Evolutionary conservation across 2,329 filamentous ascomycete genomes (phyloP).

Genomic region (Knufia petricola): DNA sequence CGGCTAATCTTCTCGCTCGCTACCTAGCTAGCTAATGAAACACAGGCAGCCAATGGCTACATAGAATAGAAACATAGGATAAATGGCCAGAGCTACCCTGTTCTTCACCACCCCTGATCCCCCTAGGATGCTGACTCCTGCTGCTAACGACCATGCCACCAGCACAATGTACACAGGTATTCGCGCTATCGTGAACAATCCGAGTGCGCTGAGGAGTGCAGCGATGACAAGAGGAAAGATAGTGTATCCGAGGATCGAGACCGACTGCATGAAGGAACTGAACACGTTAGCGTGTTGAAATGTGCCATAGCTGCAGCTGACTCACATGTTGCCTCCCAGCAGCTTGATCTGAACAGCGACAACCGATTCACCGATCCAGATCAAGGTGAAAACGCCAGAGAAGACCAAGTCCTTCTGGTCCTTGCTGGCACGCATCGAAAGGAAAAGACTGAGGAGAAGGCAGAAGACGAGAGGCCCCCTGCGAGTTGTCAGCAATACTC

Average conservation of each 20-base stretch:
- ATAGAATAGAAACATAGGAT: constrained; percentile 92
- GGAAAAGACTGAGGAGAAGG: constrained; percentile 71
- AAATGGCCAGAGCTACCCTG: constrained; percentile 84
- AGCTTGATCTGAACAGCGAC: constrained; percentile 98
- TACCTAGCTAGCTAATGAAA: constrained; percentile 81
- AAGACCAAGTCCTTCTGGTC: constrained; percentile 85
- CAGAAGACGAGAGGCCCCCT: constrained; percentile 93
- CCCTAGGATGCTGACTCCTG: constrained; percentile 88
- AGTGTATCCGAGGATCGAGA: constrained; percentile 97
- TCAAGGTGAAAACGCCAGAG: constrained; percentile 88
- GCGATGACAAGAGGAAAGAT: constrained; percentile 95
- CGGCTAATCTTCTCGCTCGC: not conserved
- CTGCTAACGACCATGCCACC: constrained; percentile 85
- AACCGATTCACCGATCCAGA: constrained; percentile 93
- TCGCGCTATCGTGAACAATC: constrained; percentile 67
- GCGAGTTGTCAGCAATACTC: constrained; percentile 9
- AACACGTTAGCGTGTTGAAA: constrained; percentile 4
- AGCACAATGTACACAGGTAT: constrained; percentile 87
- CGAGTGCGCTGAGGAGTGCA: constrained; percentile 73
- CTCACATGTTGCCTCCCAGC: constrained; percentile 92
- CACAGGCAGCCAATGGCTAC: constrained; percentile 85
- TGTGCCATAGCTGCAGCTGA: constrained; percentile 21
- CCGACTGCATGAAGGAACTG: constrained; percentile 93
- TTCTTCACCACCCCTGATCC: constrained; percentile 95
- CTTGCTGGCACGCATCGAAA: constrained; percentile 69